Evolutionary conservation across 768 basidiomycete genomes (phyloP).

Genomic region (Rossbeevera mucosa): DNA sequence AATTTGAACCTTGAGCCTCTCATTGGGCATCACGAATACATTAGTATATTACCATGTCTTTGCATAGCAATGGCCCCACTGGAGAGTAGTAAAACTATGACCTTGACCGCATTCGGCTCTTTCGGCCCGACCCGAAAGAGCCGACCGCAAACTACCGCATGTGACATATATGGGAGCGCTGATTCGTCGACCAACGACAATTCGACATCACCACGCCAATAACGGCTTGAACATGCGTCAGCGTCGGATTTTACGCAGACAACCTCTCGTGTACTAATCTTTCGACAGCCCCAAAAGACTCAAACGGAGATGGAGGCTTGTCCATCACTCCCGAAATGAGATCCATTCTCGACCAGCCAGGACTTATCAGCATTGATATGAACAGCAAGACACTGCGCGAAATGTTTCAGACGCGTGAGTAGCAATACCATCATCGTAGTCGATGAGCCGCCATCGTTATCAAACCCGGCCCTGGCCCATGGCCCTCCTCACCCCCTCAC

Average conservation of each 20-base stretch:
- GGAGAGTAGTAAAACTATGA: background rate
- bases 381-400: constrained; percentile 25
- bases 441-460: background rate
- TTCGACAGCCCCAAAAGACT: constrained; percentile 6
- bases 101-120: background rate
- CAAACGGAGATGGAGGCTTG: constrained; percentile 20
- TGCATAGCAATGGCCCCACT: background rate
- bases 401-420: constrained; percentile 30
- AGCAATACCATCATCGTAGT: background rate
- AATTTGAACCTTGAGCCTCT: too few relatives aligned
- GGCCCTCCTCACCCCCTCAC: background rate
- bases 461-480: background rate
- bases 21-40: background rate
- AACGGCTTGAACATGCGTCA: constrained; percentile 8
- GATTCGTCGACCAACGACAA: background rate
- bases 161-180: background rate
- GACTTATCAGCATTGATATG: constrained; percentile 22
- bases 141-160: background rate
- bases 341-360: constrained; percentile 23
- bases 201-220: background rate
- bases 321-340: constrained; percentile 24
- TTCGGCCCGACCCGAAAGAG: too few relatives aligned
- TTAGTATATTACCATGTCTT: background rate
- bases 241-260: constrained; percentile 2
- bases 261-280: background rate